Evolutionary conservation across 805 yeast genomes (phyloP), one percentile per base, ranked within the genome.

Genomic region (Maudiozyma barnettii): DNA sequence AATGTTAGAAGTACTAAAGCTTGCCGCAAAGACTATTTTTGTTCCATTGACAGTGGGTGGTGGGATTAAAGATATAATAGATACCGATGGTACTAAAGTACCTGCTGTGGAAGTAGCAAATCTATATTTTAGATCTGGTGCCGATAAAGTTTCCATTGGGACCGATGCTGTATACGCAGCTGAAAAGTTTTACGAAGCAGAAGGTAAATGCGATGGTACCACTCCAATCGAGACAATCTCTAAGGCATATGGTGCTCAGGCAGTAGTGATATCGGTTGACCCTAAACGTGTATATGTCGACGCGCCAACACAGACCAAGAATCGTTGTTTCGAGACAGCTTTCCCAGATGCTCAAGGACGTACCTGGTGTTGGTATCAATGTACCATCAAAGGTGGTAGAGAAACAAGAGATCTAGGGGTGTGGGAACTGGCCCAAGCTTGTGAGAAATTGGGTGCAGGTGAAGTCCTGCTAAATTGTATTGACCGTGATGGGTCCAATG

Each of bases 21-120:
- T 71, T 50, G 85, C 97, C 0, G 95, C 96, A 12, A 82, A 84
- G 64, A 82, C 95, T 1, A 85, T 91, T 44, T 93, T 93, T 68
- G 99, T 93, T 13, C 99, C 99, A 8, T 72, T 93, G 52, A 93
- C 99, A 0, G 96, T 93, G 39, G 99, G 99, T 40, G 99, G 99
- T 49, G 99, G 99, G 42, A 93, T 93, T 53, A 81, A 86, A 54
- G 98, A 91, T 63, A 79, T 87, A 54, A 76, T 77, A 23, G 98
- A 93, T 55, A 95, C 95, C 1, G 86, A 77, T 53, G 95, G 95
- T 30, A 79, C 84, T 7, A 57, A 66, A 8, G 78, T 87, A 13
- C 81, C 96, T 6, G 98, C 98, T 0, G 75, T 84, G 33, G 84
- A 89, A 44, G 96, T 93, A 26, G 99, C 99, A 0, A 78, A 86